Conservation (phyloP, 768 basidiomycete species). For the Lentinula raphanica region DNA sequence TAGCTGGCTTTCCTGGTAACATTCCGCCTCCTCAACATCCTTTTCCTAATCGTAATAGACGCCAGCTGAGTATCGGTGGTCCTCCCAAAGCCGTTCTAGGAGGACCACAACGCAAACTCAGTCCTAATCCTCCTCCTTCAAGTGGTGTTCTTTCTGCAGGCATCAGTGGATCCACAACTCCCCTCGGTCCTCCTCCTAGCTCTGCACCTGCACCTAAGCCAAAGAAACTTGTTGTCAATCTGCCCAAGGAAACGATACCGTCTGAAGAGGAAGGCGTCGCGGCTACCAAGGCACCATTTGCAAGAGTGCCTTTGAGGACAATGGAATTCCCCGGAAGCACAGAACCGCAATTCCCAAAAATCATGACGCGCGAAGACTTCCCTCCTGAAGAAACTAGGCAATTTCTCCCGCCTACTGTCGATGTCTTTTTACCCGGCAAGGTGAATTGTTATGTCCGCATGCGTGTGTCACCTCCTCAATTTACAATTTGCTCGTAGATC, state of each 20-base stretch:
- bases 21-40: constrained; percentile 27
- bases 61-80: constrained; percentile 74
- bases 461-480: constrained; percentile 9
- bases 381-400: constrained; percentile 62
- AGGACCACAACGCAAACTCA: constrained; percentile 72
- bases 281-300: constrained; percentile 48
- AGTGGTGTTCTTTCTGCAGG: background rate
- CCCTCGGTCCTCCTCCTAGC: constrained; percentile 1
- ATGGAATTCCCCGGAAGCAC: constrained; percentile 21
- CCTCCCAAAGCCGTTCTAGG: constrained; percentile 86
- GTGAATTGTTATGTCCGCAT: constrained; percentile 28
- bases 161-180: constrained; percentile 20
- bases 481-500: constrained; percentile 47
- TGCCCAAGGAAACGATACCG: constrained; percentile 63
- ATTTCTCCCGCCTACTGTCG: constrained; percentile 59
- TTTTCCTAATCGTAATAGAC: constrained; percentile 56
- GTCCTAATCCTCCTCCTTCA: constrained; percentile 45
- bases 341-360: constrained; percentile 22
- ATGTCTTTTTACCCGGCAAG: constrained; percentile 81
- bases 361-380: constrained; percentile 47
- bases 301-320: constrained; percentile 48
- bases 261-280: constrained; percentile 33
- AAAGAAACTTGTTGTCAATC: constrained; percentile 66
- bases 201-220: constrained; percentile 34
- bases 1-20: constrained; percentile 29